Conservation (phyloP, 148 eudicot species). For the Rhododendron molle region DNA sequence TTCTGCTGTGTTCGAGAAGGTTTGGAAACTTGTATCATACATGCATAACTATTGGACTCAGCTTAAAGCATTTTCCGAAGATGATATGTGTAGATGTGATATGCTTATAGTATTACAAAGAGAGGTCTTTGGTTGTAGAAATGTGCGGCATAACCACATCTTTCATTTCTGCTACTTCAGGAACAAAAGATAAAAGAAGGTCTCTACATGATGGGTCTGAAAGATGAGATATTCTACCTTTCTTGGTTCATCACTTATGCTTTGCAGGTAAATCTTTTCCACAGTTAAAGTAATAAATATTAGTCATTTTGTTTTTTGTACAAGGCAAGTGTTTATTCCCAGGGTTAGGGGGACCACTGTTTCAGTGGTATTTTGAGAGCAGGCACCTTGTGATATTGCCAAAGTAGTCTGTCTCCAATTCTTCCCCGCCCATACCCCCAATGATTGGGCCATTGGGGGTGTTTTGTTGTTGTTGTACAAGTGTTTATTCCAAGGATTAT, state of each 20-base stretch:
- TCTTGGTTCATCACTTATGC: slow-evolving; percentile 93
- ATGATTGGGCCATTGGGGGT: neutral
- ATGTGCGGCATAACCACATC: slow-evolving; percentile 5
- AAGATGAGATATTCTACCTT: slow-evolving; percentile 68
- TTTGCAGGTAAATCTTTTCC: slow-evolving; percentile 56
- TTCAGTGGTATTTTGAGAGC: neutral
- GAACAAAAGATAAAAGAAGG: slow-evolving; percentile 97
- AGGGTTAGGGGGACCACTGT: neutral
- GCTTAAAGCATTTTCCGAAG: neutral
- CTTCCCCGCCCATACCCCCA: neutral
- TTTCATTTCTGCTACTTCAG: slow-evolving; percentile 39
- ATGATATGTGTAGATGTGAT: neutral
- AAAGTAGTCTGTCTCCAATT: neutral
- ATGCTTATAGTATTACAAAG: neutral
- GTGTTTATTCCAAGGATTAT: neutral
- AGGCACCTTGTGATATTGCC: neutral
- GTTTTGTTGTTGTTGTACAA: neutral
- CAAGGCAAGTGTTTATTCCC: neutral
- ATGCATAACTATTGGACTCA: neutral
- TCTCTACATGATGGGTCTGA: slow-evolving; percentile 98
- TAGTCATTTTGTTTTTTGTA: neutral
- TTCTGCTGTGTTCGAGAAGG: slow-evolving; percentile 94
- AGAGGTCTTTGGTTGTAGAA: neutral
- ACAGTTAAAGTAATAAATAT: neutral
- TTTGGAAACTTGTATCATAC: slow-evolving; percentile 23